These are phyloP conservation scores for Ceratocystis papillata DNA, from an alignment of 2,329 filamentous ascomycete genomes.

Conservation along the genomic window DNA sequence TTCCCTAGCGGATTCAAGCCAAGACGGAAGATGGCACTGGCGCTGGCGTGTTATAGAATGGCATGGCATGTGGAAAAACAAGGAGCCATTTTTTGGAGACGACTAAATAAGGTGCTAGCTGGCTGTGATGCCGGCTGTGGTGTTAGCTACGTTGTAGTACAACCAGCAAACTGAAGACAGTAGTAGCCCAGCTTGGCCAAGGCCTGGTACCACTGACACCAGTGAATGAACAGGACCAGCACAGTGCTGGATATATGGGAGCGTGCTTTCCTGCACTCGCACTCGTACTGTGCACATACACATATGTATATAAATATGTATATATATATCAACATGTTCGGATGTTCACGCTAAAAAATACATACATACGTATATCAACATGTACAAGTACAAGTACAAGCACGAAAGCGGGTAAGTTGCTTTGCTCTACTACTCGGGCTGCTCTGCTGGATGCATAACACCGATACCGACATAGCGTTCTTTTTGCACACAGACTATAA, in stretches of 20 bases:
- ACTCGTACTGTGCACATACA: neutral
- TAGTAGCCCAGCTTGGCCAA: no score
- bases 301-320: neutral
- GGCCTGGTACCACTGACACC: no score
- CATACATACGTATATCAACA: neutral
- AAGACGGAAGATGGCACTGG: neutral
- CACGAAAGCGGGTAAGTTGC: no score
- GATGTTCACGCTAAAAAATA: no score
- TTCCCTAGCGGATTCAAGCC: neutral
- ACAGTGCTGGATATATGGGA: neutral
- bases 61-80: conserved; percentile 1
- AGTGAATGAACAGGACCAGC: no score
- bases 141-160: neutral
- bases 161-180: neutral
- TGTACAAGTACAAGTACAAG: neutral
- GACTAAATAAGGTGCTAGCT: no score
- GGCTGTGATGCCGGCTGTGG: neutral
- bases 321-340: neutral
- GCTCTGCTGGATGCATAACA: no score
- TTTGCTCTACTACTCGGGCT: no score
- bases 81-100: neutral
- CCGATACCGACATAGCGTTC: neutral
- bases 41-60: no score
- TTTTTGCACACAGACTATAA: neutral
- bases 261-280: neutral